These are phyloP conservation scores for Nigrospora sphaerica DNA, from an alignment of 2,329 filamentous ascomycete species.

Conservation along the genomic window DNA sequence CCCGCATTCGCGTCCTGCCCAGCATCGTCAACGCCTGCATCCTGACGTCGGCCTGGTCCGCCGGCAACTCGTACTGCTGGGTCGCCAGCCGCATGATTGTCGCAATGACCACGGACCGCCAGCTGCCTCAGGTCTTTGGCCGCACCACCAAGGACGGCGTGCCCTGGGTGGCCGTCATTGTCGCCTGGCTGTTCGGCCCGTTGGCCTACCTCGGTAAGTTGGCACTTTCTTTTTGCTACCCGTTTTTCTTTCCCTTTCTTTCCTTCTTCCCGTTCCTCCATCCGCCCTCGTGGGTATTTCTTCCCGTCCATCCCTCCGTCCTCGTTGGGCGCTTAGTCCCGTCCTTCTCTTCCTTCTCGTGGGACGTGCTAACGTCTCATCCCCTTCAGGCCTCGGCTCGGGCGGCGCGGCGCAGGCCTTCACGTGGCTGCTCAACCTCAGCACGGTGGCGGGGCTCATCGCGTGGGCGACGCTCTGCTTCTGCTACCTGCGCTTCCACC, in stretches of 20 bases:
- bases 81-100: conserved; percentile 19
- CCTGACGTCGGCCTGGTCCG: conserved; percentile 29
- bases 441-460: conserved; percentile 6
- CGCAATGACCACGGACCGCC: conserved; percentile 8
- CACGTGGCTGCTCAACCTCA: conserved; percentile 7
- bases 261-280: not conserved
- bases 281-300: not conserved
- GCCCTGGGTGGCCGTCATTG: conserved; percentile 33
- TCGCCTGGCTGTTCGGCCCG: conserved; percentile 28
- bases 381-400: conserved; percentile 1
- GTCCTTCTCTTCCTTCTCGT: too few species aligned
- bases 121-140: conserved; percentile 27
- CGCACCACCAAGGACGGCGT: conserved; percentile 30
- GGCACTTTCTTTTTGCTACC: too few species aligned
- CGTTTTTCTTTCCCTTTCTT: too few species aligned
- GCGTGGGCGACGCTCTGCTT: conserved; percentile 8
- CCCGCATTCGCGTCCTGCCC: conserved; percentile 52
- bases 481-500: conserved; percentile 8
- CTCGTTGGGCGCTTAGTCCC: too few species aligned
- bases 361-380: too few species aligned
- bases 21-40: conserved; percentile 43
- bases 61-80: conserved; percentile 33
- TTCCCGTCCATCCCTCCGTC: not conserved
- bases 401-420: conserved; percentile 12
- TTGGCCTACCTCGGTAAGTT: conserved; percentile 29